phyloP scores from a whole-genome alignment of 2,329 filamentous ascomycete species.

The Cladorrhinum sp. region DNA sequence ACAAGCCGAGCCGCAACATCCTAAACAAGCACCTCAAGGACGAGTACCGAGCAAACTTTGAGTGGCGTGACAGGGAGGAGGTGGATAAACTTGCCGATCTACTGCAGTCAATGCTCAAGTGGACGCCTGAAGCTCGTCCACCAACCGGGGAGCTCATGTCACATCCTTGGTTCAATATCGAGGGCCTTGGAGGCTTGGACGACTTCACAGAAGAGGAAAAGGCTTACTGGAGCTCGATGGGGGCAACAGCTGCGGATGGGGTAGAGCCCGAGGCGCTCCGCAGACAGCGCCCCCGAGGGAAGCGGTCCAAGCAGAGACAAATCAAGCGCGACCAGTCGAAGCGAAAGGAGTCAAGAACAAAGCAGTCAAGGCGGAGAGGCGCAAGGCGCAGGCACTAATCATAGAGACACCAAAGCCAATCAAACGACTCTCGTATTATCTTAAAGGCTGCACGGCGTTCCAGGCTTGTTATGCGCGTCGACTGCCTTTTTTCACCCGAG shows the following conservation, averaged over 20 bases:
- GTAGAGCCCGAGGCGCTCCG: background rate
- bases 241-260: background rate
- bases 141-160: background rate
- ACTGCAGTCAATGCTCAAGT: slow-evolving; percentile 3
- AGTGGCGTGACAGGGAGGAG: background rate
- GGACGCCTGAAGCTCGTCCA: slow-evolving; percentile 7
- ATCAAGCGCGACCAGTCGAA: too few species aligned
- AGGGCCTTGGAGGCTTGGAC: background rate
- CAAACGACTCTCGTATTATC: too few species aligned
- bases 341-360: too few species aligned
- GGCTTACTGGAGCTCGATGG: background rate
- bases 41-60: background rate
- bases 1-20: background rate
- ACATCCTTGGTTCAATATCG: slow-evolving; percentile 14
- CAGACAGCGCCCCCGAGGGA: background rate
- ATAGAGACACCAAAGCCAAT: too few species aligned
- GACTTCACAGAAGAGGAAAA: background rate
- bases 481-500: too few species aligned
- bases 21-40: background rate
- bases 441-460: too few species aligned
- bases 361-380: background rate
- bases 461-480: too few species aligned
- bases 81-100: slow-evolving; percentile 1
- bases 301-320: background rate
- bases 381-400: background rate